Evolutionary conservation across 208 protist genomes (phyloP).

Genomic region (Angomonas ambiguus): DNA sequence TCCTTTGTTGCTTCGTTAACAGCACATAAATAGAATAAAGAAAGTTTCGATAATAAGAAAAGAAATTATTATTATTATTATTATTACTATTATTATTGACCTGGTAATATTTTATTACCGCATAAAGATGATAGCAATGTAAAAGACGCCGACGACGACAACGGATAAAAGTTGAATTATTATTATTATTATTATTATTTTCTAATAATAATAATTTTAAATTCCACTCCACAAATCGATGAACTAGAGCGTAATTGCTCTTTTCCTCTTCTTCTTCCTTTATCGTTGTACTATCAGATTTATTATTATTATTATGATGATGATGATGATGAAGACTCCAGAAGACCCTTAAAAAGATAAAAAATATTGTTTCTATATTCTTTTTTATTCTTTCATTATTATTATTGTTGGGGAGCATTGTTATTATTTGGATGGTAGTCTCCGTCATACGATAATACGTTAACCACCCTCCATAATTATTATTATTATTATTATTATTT

Average conservation of each 20-base stretch:
- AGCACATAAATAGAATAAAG: too few relatives aligned
- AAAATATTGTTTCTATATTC: neutral
- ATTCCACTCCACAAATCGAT: neutral
- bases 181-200: neutral
- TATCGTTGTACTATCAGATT: neutral
- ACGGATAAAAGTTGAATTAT: neutral
- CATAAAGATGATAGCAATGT: neutral
- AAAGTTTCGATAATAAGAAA: too few relatives aligned
- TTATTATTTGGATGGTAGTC: neutral
- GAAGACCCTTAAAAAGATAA: neutral
- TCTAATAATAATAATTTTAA: conserved; percentile 1
- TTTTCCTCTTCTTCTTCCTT: neutral
- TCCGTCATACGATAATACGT: neutral
- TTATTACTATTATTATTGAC: neutral
- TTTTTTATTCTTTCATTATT: conserved; percentile 1
- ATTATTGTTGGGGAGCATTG: neutral
- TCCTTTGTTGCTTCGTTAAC: too few relatives aligned
- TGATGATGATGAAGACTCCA: neutral
- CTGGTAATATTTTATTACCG: neutral
- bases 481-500: conserved; percentile 2
- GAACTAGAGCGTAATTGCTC: neutral
- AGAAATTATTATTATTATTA: conserved; percentile 1
- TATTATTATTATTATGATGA: conserved; percentile 1
- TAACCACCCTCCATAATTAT: neutral
- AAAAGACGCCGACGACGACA: neutral